Evolutionary conservation across 2,329 filamentous ascomycete genomes (phyloP), one percentile per base, ranked within the genome.

Genomic region (Trichoderma oligosporum): DNA sequence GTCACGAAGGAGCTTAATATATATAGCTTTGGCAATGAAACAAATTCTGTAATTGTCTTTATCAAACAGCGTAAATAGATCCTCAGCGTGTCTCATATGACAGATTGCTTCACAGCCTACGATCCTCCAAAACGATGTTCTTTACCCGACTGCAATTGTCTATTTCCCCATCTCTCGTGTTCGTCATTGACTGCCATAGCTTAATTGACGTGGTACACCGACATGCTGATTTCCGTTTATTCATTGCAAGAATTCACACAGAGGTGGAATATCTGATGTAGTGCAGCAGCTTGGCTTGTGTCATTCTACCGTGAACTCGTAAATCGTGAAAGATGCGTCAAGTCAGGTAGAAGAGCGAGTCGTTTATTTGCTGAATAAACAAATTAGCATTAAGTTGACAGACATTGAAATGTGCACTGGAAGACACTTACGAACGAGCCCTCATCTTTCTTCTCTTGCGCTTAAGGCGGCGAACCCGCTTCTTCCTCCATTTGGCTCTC

Each of bases 371-470:
- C 84, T 87, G 70, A 38, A 12, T 7, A 16, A 35, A 7, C 11
- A 59, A 11, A 67, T 79, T 70, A 77, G 75, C 58, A 16, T 41
- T 42, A 51, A 39, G 61, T 24, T 55, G 29, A 65, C 56, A 66
- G 29, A 11, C 35, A 16, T 8, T 41, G 11, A 7, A 18, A 20
- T 22, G 1, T 8, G 4, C 22, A 16, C 16, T 35, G 39, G 18
- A 16, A 14, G n/a, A 18, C 33, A 81, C 91, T 85, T 84, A 97
- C 94, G 87, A 92, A 82, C 94, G 83, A 73, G 93, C 94, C 78
- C 94, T 87, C 82, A 94, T 96, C 93, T 99, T 99, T 91, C 94
- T 95, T 83, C 94, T 91, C 92, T 99, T 99, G 77, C 92, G 88
- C 89, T 97, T 97, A 79, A 99, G 91, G 80, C 94, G 88, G 74